phyloP scores from a whole-genome alignment of 1,284 basidiomycete genomes.

The Thecaphora thlaspeos region DNA sequence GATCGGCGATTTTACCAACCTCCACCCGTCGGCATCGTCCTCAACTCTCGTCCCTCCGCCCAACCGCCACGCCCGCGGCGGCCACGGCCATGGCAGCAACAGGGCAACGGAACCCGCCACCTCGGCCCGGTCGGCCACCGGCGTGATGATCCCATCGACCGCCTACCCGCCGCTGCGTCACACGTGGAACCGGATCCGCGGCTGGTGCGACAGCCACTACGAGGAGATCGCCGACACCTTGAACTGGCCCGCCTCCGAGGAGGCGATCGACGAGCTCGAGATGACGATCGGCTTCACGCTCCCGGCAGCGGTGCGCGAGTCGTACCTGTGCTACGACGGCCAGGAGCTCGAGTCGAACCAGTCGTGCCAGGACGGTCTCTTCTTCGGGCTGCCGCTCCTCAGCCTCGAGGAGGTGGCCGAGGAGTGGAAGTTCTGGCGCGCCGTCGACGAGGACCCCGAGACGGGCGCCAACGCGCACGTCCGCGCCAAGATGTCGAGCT shows the following conservation, averaged over 20 bases:
- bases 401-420: conserved; percentile 46
- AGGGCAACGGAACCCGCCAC: no score
- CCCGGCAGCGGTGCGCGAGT: conserved; percentile 51
- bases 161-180: conserved; percentile 52
- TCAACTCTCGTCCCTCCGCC: conserved; percentile 31
- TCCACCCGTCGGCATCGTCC: conserved; percentile 37
- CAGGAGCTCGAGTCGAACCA: conserved; percentile 53
- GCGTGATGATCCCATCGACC: conserved; percentile 23
- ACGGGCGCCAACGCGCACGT: conserved; percentile 48
- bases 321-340: conserved; percentile 50
- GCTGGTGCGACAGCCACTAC: conserved; percentile 48
- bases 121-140: conserved; percentile 19
- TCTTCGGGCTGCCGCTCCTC: conserved; percentile 53
- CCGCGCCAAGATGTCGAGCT: conserved; percentile 70
- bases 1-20: conserved; percentile 44
- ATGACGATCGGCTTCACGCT: conserved; percentile 46
- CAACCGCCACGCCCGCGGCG: conserved; percentile 6
- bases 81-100: no score
- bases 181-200: conserved; percentile 51
- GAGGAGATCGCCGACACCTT: conserved; percentile 53
- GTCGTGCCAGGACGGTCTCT: conserved; percentile 54
- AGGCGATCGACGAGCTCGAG: conserved; percentile 49
- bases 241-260: conserved; percentile 51
- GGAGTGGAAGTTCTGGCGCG: conserved; percentile 56
- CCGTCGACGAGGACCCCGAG: conserved; percentile 51